Evolutionary conservation across 2,329 filamentous ascomycete genomes (phyloP).

Genomic region (Onygenales sp.): DNA sequence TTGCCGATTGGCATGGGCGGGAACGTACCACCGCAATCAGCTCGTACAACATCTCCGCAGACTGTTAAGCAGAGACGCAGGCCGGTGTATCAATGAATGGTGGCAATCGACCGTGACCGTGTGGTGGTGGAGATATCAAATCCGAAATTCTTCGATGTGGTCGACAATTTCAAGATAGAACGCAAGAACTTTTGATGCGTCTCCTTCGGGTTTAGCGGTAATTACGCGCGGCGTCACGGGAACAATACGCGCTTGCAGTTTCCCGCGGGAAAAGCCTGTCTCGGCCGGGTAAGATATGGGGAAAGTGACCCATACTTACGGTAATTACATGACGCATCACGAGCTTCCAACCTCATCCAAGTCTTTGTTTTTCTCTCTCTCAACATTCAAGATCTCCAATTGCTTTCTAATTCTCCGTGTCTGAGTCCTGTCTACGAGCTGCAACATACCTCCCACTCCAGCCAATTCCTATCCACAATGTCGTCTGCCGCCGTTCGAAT

Average conservation of each 20-base stretch:
- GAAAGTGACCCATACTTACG: neutral
- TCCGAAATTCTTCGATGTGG: too few species aligned
- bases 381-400: neutral
- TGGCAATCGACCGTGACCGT: too few species aligned
- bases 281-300: neutral
- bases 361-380: neutral
- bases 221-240: neutral
- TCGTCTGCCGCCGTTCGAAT: constrained; percentile 24
- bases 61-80: neutral
- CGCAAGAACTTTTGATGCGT: neutral
- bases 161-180: too few species aligned
- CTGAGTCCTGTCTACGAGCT: neutral
- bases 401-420: neutral
- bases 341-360: neutral
- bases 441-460: neutral
- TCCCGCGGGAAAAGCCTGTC: neutral
- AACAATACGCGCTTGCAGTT: neutral
- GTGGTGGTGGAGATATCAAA: too few species aligned
- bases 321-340: neutral
- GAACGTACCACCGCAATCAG: constrained; percentile 82
- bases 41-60: constrained; percentile 77
- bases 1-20: neutral
- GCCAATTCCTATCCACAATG: constrained; percentile 20
- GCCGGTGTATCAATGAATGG: too few species aligned
- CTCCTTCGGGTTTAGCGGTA: neutral